Conservation (phyloP, 2,329 filamentous ascomycete species). For the Phoma sp. region DNA sequence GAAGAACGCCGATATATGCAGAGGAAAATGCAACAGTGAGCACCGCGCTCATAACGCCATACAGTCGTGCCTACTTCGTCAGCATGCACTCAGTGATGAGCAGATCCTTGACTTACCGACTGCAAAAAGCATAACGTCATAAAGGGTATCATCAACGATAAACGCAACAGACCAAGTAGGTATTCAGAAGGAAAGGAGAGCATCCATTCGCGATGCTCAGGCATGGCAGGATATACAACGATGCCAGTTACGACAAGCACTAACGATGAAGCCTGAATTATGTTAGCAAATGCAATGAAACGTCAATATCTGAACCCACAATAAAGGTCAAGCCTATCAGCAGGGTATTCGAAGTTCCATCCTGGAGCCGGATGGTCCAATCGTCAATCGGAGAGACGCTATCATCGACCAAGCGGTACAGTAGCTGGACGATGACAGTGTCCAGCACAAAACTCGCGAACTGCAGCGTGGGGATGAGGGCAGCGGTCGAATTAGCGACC, state of each 20-base stretch:
- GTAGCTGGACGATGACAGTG: conserved; percentile 29
- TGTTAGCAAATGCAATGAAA: conserved; percentile 20
- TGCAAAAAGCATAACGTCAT: conserved; percentile 45
- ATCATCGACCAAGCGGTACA: conserved; percentile 39
- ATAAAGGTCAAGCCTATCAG: conserved; percentile 39
- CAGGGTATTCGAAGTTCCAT: conserved; percentile 36
- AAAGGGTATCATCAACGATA: conserved; percentile 48
- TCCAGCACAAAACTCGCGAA: conserved; percentile 39
- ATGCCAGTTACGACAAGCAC: conserved; percentile 39
- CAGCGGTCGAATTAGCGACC: conserved; percentile 29
- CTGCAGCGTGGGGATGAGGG: conserved; percentile 38
- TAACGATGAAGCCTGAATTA: conserved; percentile 35
- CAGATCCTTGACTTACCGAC: conserved; percentile 32
- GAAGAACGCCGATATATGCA: conserved; percentile 43
- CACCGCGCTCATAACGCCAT: conserved; percentile 44
- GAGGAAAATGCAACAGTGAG: conserved; percentile 42
- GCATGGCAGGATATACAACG: conserved; percentile 37
- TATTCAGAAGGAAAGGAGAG: conserved; percentile 41
- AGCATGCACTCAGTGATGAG: conserved; percentile 4
- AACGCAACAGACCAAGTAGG: conserved; percentile 41
- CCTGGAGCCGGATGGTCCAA: conserved; percentile 31
- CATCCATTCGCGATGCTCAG: conserved; percentile 45
- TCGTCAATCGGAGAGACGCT: conserved; percentile 30
- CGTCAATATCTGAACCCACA: conserved; percentile 20
- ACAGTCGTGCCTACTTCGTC: conserved; percentile 36